Evolutionary conservation across 2,329 filamentous ascomycete species (phyloP).

Genomic region (Aspergillus awamori): DNA sequence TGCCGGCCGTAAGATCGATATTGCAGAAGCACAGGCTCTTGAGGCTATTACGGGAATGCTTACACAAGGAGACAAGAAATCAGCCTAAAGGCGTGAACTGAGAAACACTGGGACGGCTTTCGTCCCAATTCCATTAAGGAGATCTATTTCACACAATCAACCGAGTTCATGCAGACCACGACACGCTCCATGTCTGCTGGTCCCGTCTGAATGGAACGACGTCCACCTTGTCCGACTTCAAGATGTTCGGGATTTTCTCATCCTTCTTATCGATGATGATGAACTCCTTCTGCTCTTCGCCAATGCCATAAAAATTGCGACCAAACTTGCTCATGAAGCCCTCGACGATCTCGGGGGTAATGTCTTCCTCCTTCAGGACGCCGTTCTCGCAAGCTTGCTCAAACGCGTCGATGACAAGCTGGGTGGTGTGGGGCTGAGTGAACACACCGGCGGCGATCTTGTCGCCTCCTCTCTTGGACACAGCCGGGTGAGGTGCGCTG

Average conservation of each 20-base stretch:
- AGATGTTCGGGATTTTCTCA: conserved; percentile 57
- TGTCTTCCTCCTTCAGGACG: conserved; percentile 56
- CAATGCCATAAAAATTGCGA: conserved; percentile 60
- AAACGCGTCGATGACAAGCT: conserved; percentile 61
- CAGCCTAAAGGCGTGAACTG: conserved; percentile 13
- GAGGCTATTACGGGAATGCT: conserved; percentile 44
- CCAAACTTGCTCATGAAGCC: conserved; percentile 62
- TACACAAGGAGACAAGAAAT: conserved; percentile 29
- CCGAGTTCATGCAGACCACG: conserved; percentile 31
- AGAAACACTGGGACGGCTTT: background rate
- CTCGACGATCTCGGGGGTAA: conserved; percentile 58
- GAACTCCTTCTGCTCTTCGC: conserved; percentile 50
- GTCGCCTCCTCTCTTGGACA: conserved; percentile 58
- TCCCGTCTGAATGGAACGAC: conserved; percentile 69
- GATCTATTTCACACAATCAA: background rate
- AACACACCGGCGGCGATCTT: conserved; percentile 61
- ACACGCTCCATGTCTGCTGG: conserved; percentile 52
- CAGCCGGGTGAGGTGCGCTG: conserved; percentile 66
- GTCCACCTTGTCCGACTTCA: conserved; percentile 60
- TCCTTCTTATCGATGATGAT: conserved; percentile 61
- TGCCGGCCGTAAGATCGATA: conserved; percentile 43
- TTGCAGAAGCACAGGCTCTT: conserved; percentile 45
- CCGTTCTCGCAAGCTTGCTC: conserved; percentile 59
- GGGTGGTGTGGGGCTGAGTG: conserved; percentile 63
- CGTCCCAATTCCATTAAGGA: conserved; percentile 12